These are phyloP conservation scores for Lactifluus volemus DNA, from an alignment of 768 basidiomycete species.

Conservation along the genomic window DNA sequence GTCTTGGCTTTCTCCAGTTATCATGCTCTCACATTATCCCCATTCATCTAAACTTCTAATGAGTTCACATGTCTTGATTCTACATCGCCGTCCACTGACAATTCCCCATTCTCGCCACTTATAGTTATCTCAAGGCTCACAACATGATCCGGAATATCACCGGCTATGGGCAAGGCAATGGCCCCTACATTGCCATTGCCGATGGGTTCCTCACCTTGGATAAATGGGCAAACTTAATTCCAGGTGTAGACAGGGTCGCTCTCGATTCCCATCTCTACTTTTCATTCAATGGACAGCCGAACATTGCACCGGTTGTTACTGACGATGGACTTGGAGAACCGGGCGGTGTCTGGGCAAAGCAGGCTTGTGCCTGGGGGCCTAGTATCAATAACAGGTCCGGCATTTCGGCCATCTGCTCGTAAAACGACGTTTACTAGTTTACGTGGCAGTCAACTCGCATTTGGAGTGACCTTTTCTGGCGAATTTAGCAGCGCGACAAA, in stretches of 20 bases:
- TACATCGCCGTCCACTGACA: neutral
- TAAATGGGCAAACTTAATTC: constrained; percentile 34
- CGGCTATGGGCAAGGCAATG: constrained; percentile 57
- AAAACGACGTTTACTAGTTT: neutral
- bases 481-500: constrained; percentile 69
- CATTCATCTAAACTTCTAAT: neutral
- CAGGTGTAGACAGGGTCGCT: constrained; percentile 35
- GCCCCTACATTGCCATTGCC: constrained; percentile 50
- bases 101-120: constrained; percentile 30
- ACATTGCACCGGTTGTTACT: constrained; percentile 18
- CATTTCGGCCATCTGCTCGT: constrained; percentile 15
- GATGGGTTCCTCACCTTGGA: constrained; percentile 48
- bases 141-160: constrained; percentile 69
- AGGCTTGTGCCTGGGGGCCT: constrained; percentile 37
- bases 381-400: constrained; percentile 34
- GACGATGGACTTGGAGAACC: constrained; percentile 29
- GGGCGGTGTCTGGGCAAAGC: constrained; percentile 22
- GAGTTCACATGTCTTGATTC: neutral
- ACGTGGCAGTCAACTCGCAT: constrained; percentile 34
- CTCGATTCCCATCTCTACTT: constrained; percentile 47
- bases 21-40: neutral
- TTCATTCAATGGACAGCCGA: constrained; percentile 19
- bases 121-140: constrained; percentile 50
- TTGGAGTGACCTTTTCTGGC: constrained; percentile 67
- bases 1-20: neutral